Percentiles rank a stretch among this genome's conserved stretches.
Conservation (phyloP, 2,329 filamentous ascomycete species). For the Plectosphaerella plurivora region DNA sequence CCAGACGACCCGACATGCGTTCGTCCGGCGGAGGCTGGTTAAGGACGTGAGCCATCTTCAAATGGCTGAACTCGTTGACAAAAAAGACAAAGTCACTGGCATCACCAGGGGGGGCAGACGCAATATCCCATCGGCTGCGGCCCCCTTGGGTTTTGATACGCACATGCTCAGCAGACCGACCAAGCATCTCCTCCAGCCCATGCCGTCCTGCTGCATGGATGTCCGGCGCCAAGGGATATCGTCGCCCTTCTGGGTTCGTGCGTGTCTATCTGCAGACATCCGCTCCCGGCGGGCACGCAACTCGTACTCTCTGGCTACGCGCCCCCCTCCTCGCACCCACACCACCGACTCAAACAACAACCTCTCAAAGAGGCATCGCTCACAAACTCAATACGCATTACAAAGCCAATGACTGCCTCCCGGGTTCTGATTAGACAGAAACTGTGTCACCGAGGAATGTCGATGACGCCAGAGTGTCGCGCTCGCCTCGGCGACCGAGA, state of each 20-base stretch:
- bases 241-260: too few relatives aligned
- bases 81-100: not conserved
- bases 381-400: too few relatives aligned
- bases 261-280: too few relatives aligned
- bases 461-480: too few relatives aligned
- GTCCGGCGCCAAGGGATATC: too few relatives aligned
- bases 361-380: too few relatives aligned
- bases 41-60: not conserved
- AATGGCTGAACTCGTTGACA: not conserved
- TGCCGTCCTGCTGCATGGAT: not conserved
- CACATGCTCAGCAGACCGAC: not conserved
- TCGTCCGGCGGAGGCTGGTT: not conserved
- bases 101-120: not conserved
- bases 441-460: too few relatives aligned
- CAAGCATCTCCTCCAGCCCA: not conserved
- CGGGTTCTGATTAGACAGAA: too few relatives aligned
- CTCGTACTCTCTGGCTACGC: not conserved
- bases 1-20: not conserved
- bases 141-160: not conserved
- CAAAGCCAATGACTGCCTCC: too few relatives aligned
- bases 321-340: not conserved
- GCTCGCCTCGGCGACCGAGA: too few relatives aligned
- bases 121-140: not conserved
- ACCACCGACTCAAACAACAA: not conserved
- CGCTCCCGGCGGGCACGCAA: not conserved